These are phyloP conservation scores for Pseudonitzschia delicatissima DNA, from an alignment of 108 stramenopile species.

Conservation along the genomic window DNA sequence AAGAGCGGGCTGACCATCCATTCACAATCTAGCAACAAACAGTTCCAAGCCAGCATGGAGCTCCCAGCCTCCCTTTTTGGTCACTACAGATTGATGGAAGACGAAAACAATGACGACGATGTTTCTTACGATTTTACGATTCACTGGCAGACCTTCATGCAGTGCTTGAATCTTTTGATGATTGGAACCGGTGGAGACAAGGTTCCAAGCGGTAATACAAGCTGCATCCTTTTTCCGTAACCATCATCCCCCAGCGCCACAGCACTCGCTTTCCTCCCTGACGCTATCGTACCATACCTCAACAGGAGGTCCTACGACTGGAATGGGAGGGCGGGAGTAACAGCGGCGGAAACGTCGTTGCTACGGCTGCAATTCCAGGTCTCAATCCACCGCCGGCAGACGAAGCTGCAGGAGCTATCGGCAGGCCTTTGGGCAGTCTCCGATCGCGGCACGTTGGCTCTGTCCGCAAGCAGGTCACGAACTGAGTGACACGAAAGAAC, in stretches of 20 bases:
- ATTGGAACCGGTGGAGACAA: conserved; percentile 7
- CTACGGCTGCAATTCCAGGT: conserved; percentile 21
- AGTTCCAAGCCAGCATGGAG: conserved; percentile 31
- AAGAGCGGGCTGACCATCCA: conserved; percentile 18
- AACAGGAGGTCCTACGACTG: conserved; percentile 10
- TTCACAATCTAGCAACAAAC: conserved; percentile 22
- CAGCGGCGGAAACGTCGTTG: neutral
- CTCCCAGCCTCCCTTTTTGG: conserved; percentile 14
- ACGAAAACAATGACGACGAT: neutral
- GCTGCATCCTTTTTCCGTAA: neutral
- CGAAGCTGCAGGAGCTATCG: conserved; percentile 15
- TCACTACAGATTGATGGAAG: neutral
- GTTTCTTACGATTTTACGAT: conserved; percentile 14
- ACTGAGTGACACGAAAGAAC: conserved; percentile 15
- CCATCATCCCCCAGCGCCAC: neutral
- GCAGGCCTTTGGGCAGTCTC: conserved; percentile 17
- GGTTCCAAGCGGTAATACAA: neutral
- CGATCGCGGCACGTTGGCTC: conserved; percentile 23
- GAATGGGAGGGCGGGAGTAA: conserved; percentile 16
- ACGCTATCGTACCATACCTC: conserved; percentile 6
- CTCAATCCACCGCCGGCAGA: conserved; percentile 19
- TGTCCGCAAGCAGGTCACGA: neutral
- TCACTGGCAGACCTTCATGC: conserved; percentile 20
- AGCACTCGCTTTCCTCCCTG: neutral
- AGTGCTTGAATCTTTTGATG: conserved; percentile 21